These are phyloP conservation scores for Hypoxylon rickii DNA, from an alignment of 495 filamentous ascomycete genomes.

Conservation along the genomic window DNA sequence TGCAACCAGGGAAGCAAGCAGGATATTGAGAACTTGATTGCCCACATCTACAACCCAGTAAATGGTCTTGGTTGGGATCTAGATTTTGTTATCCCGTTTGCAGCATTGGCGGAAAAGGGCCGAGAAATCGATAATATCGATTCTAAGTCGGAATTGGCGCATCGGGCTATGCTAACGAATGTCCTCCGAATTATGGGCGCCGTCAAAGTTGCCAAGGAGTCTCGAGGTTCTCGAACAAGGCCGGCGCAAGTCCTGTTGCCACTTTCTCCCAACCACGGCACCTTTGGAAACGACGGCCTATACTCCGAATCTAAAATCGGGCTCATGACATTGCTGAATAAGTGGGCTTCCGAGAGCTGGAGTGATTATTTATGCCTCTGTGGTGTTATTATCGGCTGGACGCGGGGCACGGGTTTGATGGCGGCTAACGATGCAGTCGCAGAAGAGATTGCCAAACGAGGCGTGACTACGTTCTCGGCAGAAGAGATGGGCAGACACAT, in stretches of 20 bases:
- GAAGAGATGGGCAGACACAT: slow-evolving; percentile 99
- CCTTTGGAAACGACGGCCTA: slow-evolving; percentile 94
- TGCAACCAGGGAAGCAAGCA: slow-evolving; percentile 93
- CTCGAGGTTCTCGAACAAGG: slow-evolving; percentile 84
- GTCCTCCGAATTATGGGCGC: slow-evolving; percentile 84
- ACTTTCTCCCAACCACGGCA: slow-evolving; percentile 95
- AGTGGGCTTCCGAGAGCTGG: slow-evolving; percentile 98
- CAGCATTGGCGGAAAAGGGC: slow-evolving; percentile 85
- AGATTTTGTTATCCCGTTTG: slow-evolving; percentile 85
- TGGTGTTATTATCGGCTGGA: slow-evolving; percentile 98
- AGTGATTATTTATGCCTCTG: slow-evolving; percentile 95
- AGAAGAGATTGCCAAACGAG: slow-evolving; percentile 90
- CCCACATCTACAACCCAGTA: slow-evolving; percentile 85
- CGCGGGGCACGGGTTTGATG: slow-evolving; percentile 96
- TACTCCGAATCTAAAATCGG: slow-evolving; percentile 98
- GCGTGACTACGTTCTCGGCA: slow-evolving; percentile 95
- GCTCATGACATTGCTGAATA: slow-evolving; percentile 92
- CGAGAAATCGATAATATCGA: slow-evolving; percentile 89
- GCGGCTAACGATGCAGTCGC: slow-evolving; percentile 94
- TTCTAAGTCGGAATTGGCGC: slow-evolving; percentile 94
- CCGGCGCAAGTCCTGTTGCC: slow-evolving; percentile 95
- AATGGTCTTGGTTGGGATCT: slow-evolving; percentile 91
- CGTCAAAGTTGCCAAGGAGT: slow-evolving; percentile 85
- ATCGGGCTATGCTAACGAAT: slow-evolving; percentile 98
- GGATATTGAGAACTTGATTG: slow-evolving; percentile 79